A percentile compares a stretch with the other conserved stretches of the same genome.
These are phyloP conservation scores for Hansenula lynferdii DNA, from an alignment of 1,139 yeast genomes.

Conservation along the genomic window DNA sequence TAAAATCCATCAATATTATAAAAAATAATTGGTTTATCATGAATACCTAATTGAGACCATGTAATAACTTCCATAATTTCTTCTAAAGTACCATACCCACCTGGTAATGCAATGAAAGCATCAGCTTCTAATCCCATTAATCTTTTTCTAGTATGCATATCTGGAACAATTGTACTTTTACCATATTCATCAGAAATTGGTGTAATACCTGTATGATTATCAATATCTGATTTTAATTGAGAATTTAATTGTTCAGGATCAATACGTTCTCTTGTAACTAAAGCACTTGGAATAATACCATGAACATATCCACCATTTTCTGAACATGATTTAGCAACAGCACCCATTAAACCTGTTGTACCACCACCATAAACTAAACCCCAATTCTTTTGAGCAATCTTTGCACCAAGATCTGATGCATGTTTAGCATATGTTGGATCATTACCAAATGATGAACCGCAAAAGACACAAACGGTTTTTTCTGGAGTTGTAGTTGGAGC, in stretches of 20 bases:
- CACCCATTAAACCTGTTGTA: constrained; percentile 77
- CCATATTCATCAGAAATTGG: constrained; percentile 72
- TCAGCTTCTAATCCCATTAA: constrained; percentile 85
- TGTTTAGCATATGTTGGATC: constrained; percentile 43
- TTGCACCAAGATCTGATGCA: constrained; percentile 56
- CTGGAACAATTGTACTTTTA: constrained; percentile 73
- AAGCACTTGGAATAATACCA: constrained; percentile 82
- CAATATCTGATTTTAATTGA: constrained; percentile 37
- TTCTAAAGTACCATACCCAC: constrained; percentile 89
- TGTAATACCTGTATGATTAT: constrained; percentile 50
- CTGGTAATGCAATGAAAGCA: constrained; percentile 87
- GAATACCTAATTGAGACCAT: constrained; percentile 88
- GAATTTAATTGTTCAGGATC: constrained; percentile 42
- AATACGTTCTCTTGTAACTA: constrained; percentile 65
- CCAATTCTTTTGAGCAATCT: constrained; percentile 56
- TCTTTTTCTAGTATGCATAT: constrained; percentile 87
- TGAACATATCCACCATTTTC: constrained; percentile 69
- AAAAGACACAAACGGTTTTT: constrained; percentile 72
- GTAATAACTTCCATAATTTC: constrained; percentile 89
- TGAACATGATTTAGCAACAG: constrained; percentile 71
- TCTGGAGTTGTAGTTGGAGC: constrained; percentile 5
- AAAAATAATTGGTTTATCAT: constrained; percentile 71
- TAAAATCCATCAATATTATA: constrained; percentile 79
- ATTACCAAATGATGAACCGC: constrained; percentile 78
- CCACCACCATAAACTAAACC: constrained; percentile 93